These are phyloP conservation scores for Boletus bicolor DNA, from an alignment of 768 basidiomycete species.

Conservation along the genomic window DNA sequence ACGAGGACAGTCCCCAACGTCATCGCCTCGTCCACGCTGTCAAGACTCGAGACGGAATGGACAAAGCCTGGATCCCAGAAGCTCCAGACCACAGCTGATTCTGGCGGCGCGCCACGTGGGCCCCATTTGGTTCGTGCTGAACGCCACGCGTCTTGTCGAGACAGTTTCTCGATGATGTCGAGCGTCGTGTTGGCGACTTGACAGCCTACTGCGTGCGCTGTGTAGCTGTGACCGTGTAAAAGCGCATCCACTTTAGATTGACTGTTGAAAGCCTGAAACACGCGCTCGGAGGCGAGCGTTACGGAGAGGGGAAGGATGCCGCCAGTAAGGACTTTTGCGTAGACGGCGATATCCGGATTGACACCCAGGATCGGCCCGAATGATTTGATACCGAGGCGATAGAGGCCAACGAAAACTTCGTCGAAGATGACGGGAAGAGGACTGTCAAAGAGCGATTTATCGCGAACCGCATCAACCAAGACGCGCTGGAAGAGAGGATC, in stretches of 20 bases:
- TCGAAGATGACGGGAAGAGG: constrained; percentile 92
- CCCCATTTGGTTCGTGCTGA: constrained; percentile 61
- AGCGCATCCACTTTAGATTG: constrained; percentile 79
- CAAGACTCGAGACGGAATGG: constrained; percentile 50
- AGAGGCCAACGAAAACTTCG: constrained; percentile 93
- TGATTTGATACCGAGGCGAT: constrained; percentile 76
- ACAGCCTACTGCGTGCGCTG: constrained; percentile 91
- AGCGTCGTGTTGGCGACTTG: constrained; percentile 85
- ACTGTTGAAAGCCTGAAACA: constrained; percentile 79
- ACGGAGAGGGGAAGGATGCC: constrained; percentile 84
- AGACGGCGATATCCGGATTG: constrained; percentile 83
- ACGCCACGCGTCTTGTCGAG: constrained; percentile 52
- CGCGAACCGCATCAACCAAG: constrained; percentile 77
- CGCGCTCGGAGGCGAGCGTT: constrained; percentile 75
- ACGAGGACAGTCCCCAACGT: constrained; percentile 82
- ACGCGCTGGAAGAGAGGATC: constrained; percentile 95
- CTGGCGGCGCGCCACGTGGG: not conserved
- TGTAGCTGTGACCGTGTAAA: constrained; percentile 94
- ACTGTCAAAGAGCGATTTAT: constrained; percentile 32
- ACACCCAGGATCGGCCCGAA: constrained; percentile 63
- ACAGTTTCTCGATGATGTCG: constrained; percentile 53
- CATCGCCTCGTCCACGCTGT: constrained; percentile 72
- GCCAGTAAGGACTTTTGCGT: constrained; percentile 93
- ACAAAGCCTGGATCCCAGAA: constrained; percentile 83
- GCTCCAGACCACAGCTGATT: constrained; percentile 60